Evolutionary conservation across 768 basidiomycete genomes (phyloP).

Genomic region (Russula earlei): DNA sequence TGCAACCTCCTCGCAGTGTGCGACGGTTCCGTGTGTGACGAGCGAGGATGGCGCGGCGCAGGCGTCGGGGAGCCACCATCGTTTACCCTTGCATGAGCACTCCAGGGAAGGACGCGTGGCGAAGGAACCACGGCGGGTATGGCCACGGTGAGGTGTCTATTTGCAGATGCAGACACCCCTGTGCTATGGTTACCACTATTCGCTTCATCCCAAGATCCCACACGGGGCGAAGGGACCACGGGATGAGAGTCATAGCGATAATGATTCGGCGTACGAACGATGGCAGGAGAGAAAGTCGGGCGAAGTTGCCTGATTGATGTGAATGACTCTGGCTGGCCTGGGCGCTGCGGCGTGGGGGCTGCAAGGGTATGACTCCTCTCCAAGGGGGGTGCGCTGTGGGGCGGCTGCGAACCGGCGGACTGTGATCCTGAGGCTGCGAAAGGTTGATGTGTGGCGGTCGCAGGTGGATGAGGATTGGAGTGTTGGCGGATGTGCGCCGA

Average conservation of each 20-base stretch:
- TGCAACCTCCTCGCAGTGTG: not conserved
- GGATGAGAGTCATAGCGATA: constrained; percentile 29
- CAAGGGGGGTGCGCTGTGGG: not conserved
- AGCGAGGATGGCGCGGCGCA: constrained; percentile 6
- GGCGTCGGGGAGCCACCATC: constrained; percentile 7
- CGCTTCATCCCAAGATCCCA: constrained; percentile 1
- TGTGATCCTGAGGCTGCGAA: not conserved
- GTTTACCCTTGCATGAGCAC: constrained; percentile 1
- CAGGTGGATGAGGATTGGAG: constrained; percentile 14
- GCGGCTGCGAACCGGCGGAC: not conserved
- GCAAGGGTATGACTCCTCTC: constrained; percentile 15
- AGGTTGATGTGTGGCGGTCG: constrained; percentile 2
- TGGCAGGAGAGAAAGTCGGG: constrained; percentile 58
- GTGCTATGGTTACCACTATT: not conserved
- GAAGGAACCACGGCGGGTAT: not conserved
- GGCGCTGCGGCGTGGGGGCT: constrained; percentile 20
- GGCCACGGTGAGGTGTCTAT: not conserved
- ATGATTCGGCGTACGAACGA: constrained; percentile 60
- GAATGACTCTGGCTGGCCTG: constrained; percentile 33
- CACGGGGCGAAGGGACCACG: constrained; percentile 18
- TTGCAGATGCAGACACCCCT: constrained; percentile 3
- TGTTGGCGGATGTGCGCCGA: constrained; percentile 16
- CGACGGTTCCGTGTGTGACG: not conserved
- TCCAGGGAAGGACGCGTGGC: constrained; percentile 11
- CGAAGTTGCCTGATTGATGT: constrained; percentile 45